phyloP scores from a whole-genome alignment of 768 basidiomycete genomes.

The Collybia sp. region DNA sequence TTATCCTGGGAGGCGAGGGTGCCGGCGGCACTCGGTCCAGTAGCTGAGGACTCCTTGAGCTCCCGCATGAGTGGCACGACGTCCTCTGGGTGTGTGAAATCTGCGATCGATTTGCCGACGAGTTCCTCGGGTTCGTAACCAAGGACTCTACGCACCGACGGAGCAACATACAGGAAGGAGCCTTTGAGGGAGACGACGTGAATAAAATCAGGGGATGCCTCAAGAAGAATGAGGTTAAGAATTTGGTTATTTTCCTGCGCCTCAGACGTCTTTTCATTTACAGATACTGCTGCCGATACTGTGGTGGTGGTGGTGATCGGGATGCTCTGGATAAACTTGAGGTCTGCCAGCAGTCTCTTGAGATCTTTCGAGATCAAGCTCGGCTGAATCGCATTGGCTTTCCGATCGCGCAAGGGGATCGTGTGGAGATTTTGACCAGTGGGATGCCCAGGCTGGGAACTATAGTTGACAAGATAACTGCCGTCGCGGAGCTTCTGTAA shows the following conservation, averaged over 20 bases:
- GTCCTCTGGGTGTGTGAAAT: conserved; percentile 87
- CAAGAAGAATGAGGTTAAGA: conserved; percentile 58
- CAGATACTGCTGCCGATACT: conserved; percentile 19
- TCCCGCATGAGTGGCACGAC: conserved; percentile 89
- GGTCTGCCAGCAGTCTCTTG: conserved; percentile 40
- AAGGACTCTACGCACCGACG: conserved; percentile 69
- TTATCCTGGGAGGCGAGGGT: conserved; percentile 5
- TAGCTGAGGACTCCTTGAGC: conserved; percentile 67
- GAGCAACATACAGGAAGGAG: conserved; percentile 87
- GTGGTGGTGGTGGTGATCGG: conserved; percentile 37
- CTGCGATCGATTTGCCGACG: conserved; percentile 69
- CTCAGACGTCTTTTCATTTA: conserved; percentile 7
- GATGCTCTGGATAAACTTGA: conserved; percentile 43
- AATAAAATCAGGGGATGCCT: conserved; percentile 71
- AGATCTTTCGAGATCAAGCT: conserved; percentile 49
- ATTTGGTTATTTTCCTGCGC: conserved; percentile 27
- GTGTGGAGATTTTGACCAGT: not conserved
- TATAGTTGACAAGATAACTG: conserved; percentile 67
- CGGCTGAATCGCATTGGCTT: conserved; percentile 19
- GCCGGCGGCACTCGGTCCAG: conserved; percentile 6
- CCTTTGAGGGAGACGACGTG: conserved; percentile 93
- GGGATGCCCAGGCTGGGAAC: conserved; percentile 6
- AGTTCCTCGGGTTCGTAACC: conserved; percentile 88
- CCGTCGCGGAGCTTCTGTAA: conserved; percentile 77
- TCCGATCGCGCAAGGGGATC: conserved; percentile 23